phyloP scores from a whole-genome alignment of 2,329 filamentous ascomycete species.

The Ciborinia camelliae region DNA sequence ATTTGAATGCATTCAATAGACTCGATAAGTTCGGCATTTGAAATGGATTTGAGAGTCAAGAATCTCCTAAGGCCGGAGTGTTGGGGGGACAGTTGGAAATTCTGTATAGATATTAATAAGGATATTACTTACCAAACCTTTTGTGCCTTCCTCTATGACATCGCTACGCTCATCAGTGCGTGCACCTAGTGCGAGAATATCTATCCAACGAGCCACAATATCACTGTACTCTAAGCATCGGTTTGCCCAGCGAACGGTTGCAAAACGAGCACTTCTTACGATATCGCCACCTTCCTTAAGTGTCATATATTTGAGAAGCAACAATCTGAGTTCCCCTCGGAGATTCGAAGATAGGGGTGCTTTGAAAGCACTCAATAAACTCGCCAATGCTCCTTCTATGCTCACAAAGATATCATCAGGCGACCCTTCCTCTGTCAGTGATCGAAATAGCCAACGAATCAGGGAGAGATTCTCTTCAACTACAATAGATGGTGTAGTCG shows the following conservation, averaged over 20 bases:
- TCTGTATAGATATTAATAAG: constrained; percentile 34
- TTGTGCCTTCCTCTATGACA: constrained; percentile 83
- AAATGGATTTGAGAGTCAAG: neutral
- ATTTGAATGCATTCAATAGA: neutral
- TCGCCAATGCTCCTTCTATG: constrained; percentile 84
- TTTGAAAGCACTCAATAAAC: constrained; percentile 60
- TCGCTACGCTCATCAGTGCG: constrained; percentile 69
- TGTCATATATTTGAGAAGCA: constrained; percentile 68
- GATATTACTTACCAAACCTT: constrained; percentile 72
- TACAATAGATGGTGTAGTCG: constrained; percentile 58
- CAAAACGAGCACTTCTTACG: constrained; percentile 73
- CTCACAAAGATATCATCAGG: constrained; percentile 74
- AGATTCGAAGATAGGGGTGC: constrained; percentile 39
- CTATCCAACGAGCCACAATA: constrained; percentile 78
- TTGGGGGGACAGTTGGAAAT: neutral
- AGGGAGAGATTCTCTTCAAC: constrained; percentile 50
- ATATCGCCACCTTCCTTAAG: constrained; percentile 48
- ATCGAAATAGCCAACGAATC: constrained; percentile 77
- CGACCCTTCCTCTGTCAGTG: constrained; percentile 74
- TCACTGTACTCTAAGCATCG: constrained; percentile 79
- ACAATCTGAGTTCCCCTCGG: constrained; percentile 38
- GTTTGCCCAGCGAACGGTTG: constrained; percentile 85
- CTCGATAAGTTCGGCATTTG: neutral
- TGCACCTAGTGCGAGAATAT: constrained; percentile 75
- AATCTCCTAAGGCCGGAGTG: too few species aligned